phyloP scores from a whole-genome alignment of 352 stramenopile genomes.

The Pythium guiyangense region DNA sequence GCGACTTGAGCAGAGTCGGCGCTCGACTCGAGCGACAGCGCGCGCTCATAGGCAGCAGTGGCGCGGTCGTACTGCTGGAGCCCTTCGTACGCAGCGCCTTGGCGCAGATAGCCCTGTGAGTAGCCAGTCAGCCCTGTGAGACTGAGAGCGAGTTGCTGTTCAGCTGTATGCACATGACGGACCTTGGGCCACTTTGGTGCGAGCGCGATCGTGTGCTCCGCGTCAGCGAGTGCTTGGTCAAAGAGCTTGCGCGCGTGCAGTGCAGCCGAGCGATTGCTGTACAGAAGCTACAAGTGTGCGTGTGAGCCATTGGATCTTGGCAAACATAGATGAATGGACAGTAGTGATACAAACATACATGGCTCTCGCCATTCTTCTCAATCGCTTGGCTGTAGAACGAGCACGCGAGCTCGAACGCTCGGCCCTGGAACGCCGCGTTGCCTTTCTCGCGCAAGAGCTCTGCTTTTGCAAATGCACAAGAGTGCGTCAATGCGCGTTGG shows the following conservation, averaged over 20 bases:
- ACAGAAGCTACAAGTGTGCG: constrained; percentile 37
- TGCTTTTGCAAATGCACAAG: background rate
- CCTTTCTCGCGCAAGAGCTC: constrained; percentile 51
- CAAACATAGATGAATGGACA: background rate
- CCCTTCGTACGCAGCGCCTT: constrained; percentile 76
- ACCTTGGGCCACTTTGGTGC: constrained; percentile 90
- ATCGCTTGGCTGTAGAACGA: constrained; percentile 61
- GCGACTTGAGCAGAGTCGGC: constrained; percentile 53
- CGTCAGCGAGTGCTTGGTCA: constrained; percentile 75
- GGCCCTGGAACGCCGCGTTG: constrained; percentile 63
- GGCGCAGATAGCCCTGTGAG: constrained; percentile 77
- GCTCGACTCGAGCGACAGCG: constrained; percentile 60
- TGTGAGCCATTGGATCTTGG: no score
- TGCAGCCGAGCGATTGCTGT: constrained; percentile 87
- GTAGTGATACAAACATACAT: constrained; percentile 23
- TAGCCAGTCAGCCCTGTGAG: background rate
- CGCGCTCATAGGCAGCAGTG: constrained; percentile 62
- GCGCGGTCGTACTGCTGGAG: constrained; percentile 60
- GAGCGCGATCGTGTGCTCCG: constrained; percentile 67
- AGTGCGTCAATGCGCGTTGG: background rate
- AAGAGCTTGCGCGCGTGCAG: constrained; percentile 71
- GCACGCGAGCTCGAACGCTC: constrained; percentile 41
- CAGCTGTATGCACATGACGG: background rate
- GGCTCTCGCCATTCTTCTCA: constrained; percentile 31
- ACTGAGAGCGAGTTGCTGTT: background rate